A percentile compares a stretch with the other conserved stretches of the same genome.
These are phyloP conservation scores for Aureobasidium leucospermi DNA, from an alignment of 2,329 filamentous ascomycete genomes.

Conservation along the genomic window DNA sequence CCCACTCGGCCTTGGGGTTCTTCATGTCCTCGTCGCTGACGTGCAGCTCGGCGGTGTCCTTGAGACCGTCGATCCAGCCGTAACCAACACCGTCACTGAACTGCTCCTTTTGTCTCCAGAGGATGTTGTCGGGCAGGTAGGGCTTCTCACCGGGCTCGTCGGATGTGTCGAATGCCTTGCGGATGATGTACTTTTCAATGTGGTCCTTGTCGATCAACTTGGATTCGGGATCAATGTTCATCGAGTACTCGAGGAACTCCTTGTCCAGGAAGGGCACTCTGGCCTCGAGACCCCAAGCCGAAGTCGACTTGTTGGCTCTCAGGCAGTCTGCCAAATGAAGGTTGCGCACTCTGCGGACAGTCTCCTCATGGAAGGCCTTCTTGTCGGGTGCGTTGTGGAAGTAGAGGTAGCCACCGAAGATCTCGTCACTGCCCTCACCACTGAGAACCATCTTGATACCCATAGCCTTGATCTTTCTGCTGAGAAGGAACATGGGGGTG, in stretches of 20 bases:
- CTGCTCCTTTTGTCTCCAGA: slow-evolving; percentile 99
- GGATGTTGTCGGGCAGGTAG: slow-evolving; percentile 92
- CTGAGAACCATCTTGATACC: slow-evolving; percentile 99
- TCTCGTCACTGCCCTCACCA: slow-evolving; percentile 95
- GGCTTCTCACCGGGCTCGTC: slow-evolving; percentile 73
- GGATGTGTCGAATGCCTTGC: slow-evolving; percentile 92
- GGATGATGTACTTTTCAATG: slow-evolving; percentile 96
- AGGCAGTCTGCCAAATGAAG: slow-evolving; percentile 93
- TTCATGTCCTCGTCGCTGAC: slow-evolving; percentile 98
- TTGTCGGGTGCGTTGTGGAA: slow-evolving; percentile 92
- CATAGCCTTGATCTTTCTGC: slow-evolving; percentile 98
- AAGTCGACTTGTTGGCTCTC: slow-evolving; percentile 97
- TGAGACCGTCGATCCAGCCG: slow-evolving; percentile 96
- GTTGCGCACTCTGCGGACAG: slow-evolving; percentile 90
- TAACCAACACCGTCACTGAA: slow-evolving; percentile 98
- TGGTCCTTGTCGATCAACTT: slow-evolving; percentile 90
- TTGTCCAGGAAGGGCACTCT: slow-evolving; percentile 98
- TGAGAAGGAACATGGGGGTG: slow-evolving; percentile 96
- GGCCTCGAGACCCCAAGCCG: slow-evolving; percentile 95
- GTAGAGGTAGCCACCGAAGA: slow-evolving; percentile 97
- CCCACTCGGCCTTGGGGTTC: slow-evolving; percentile 97
- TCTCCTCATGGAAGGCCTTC: slow-evolving; percentile 92
- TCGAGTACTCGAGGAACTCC: slow-evolving; percentile 83
- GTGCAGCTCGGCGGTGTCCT: slow-evolving; percentile 83
- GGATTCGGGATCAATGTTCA: slow-evolving; percentile 89